Conservation (phyloP, 2,329 filamentous ascomycete genomes). For the Neopestalotiopsis sp. region DNA sequence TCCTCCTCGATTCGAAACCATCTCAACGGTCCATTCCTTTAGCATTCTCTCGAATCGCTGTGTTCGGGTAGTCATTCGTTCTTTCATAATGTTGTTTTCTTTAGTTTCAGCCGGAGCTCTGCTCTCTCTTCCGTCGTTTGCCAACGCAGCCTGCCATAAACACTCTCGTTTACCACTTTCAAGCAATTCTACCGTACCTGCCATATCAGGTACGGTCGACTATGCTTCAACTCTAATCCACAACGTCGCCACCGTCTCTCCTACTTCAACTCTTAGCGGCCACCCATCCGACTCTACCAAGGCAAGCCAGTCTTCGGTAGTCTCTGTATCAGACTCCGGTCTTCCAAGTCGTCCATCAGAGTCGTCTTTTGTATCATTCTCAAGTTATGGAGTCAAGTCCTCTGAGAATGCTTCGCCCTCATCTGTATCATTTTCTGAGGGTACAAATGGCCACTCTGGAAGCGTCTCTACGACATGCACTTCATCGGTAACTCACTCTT, state of each 20-base stretch:
- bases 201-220: neutral
- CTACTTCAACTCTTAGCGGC: neutral
- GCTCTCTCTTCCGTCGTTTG: neutral
- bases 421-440: neutral
- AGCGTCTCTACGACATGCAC: neutral
- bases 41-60: neutral
- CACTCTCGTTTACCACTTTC: neutral
- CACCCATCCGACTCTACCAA: neutral
- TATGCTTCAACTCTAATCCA: neutral
- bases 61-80: neutral
- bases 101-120: neutral
- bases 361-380: neutral
- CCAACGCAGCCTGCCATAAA: neutral
- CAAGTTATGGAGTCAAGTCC: neutral
- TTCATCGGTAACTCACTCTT: too few relatives aligned
- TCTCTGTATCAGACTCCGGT: neutral
- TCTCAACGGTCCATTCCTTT: neutral
- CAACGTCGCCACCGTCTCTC: neutral
- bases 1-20: neutral
- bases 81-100: constrained; percentile 4
- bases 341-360: neutral
- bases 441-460: neutral
- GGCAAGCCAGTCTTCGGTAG: neutral
- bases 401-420: neutral
- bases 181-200: neutral